phyloP scores from a whole-genome alignment of 768 basidiomycete genomes.

The Suillus americanus region DNA sequence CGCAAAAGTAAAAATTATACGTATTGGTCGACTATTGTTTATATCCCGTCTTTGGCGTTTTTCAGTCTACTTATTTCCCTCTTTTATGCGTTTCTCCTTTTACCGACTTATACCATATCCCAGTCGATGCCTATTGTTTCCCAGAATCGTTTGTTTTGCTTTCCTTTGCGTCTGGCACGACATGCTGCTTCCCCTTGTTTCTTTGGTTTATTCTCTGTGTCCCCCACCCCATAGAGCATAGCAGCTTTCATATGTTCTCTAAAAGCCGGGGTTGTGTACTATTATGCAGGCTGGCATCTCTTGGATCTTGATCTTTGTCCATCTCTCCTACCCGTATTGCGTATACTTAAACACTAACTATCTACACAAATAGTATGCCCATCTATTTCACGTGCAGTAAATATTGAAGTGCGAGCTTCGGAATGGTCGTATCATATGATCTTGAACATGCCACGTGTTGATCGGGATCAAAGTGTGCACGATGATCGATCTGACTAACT shows the following conservation, averaged over 20 bases:
- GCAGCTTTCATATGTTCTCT: slow-evolving; percentile 1
- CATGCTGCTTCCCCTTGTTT: not conserved
- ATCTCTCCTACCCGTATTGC: slow-evolving; percentile 7
- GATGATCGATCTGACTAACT: not conserved
- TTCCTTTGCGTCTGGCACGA: not conserved
- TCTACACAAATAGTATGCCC: not conserved
- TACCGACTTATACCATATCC: slow-evolving; percentile 32
- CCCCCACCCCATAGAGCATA: not conserved
- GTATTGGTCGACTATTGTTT: slow-evolving; percentile 31
- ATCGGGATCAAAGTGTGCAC: not conserved
- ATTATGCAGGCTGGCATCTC: slow-evolving; percentile 10
- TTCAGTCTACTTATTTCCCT: slow-evolving; percentile 10
- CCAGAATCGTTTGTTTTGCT: slow-evolving; percentile 1
- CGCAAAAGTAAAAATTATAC: slow-evolving; percentile 37
- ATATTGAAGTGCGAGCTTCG: not conserved
- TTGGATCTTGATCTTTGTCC: slow-evolving; percentile 3
- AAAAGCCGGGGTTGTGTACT: slow-evolving; percentile 12
- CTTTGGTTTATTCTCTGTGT: not conserved
- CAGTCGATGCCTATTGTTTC: slow-evolving; percentile 16
- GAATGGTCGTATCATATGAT: too few relatives aligned
- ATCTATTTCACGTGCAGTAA: not conserved
- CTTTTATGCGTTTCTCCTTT: slow-evolving; percentile 9
- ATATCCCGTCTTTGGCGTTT: slow-evolving; percentile 10
- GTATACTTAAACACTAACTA: slow-evolving; percentile 12
- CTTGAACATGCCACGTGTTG: not conserved